Base-by-base conservation (phyloP, 2,329 filamentous ascomycete species). In the Macroventuria anomochaeta region DNA sequence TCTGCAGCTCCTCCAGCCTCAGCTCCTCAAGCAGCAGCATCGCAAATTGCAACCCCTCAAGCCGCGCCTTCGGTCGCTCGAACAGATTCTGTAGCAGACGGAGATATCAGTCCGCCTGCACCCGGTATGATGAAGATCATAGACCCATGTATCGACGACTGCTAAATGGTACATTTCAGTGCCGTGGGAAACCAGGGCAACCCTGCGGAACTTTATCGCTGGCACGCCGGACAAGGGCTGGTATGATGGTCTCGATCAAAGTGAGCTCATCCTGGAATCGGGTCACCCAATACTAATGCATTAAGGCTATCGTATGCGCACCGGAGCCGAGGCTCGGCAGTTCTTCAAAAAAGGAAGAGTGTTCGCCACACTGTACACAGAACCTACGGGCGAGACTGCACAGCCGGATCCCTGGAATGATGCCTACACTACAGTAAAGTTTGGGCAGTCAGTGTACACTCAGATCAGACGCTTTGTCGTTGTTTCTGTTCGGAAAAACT, bases 401-500 rank as follows among this genome's bases (percentile, higher is more conserved):
- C 18, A 4, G 5, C 26, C 8, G 0, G 13, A 13, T 5, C 5
- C 3, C 3, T 20, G 41, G 1, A 46, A 58, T 8, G 37, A 46
- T 7, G 57, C 55, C 6, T 57, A 62, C 23, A 62, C 62, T 0
- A 29, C 59, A 3, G 55, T 59, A 0, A 49, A 55, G 1, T 70
- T 58, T 21, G 55, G 55, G 1, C 43, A 62, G 17, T 6, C 8
- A 0, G 67, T 54, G 0, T 62, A 55, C 43, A 58, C 63, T 0
- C 59, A 68, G 8, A 72, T 72, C 3, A 61, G 70, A 2, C 60
- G 67, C 0, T 73, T 73, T 31, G 43, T 71, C 0, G 58, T 71
- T 0, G 61, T 71, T 2, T 38, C 52, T 2, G 56, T 61, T 0
- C 13, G 33, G 3, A 29, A 13, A 18, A 53, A 58, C 1, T 73